phyloP scores from a whole-genome alignment of 2,329 filamentous ascomycete genomes.

The Nectriaceae sp. region DNA sequence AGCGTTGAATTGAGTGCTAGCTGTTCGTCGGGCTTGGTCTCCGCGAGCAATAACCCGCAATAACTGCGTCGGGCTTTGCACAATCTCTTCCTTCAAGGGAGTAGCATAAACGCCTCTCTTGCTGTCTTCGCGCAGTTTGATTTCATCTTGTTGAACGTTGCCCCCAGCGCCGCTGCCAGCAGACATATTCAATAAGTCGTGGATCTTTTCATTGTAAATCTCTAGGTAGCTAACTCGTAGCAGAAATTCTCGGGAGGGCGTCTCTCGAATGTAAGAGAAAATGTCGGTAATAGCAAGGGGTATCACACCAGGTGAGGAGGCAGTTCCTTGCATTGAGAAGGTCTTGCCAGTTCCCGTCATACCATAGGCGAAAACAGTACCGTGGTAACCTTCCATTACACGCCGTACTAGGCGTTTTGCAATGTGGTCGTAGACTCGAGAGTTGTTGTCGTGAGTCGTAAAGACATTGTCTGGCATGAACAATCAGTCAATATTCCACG shows the following conservation, averaged over 20 bases:
- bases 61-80: constrained; percentile 94
- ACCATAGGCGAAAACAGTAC: constrained; percentile 96
- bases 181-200: constrained; percentile 84
- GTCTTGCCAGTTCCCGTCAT: constrained; percentile 99
- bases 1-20: constrained; percentile 95
- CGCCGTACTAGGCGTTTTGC: constrained; percentile 92
- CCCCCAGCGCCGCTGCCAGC: constrained; percentile 57
- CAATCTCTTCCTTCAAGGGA: constrained; percentile 96
- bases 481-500: constrained; percentile 19
- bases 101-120: constrained; percentile 96
- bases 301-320: constrained; percentile 92
- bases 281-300: constrained; percentile 97
- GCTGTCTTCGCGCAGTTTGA: constrained; percentile 94
- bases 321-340: constrained; percentile 98
- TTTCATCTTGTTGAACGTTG: constrained; percentile 75
- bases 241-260: constrained; percentile 89
- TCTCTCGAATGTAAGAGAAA: constrained; percentile 98
- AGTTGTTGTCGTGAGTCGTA: constrained; percentile 88
- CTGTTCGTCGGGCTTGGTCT: constrained; percentile 85
- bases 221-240: constrained; percentile 96
- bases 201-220: constrained; percentile 98
- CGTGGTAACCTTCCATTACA: constrained; percentile 99
- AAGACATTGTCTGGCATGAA: constrained; percentile 84
- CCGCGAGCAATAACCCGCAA: constrained; percentile 92
- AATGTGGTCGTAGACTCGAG: constrained; percentile 89